A percentile compares a stretch with the other conserved stretches of the same genome.
These are phyloP conservation scores for Ascochyta rabiei DNA, from an alignment of 2,329 filamentous ascomycete species.

Conservation along the genomic window DNA sequence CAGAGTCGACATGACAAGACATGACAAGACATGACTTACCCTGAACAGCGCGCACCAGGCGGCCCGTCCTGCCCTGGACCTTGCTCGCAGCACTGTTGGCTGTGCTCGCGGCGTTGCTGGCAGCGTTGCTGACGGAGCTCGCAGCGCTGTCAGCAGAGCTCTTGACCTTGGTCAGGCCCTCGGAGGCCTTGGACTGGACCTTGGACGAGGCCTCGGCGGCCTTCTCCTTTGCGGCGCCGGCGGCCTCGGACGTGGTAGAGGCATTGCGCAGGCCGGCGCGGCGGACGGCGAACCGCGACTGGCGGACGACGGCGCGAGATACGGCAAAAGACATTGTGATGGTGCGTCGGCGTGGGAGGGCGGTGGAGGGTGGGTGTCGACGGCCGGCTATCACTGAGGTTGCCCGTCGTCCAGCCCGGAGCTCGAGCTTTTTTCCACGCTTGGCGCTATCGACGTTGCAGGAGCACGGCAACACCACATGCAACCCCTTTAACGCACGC, in stretches of 20 bases:
- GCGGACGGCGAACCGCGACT: constrained; percentile 51
- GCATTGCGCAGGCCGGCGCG: constrained; percentile 55
- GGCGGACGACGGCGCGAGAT: constrained; percentile 55
- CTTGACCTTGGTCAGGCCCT: constrained; percentile 82
- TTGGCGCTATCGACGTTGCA: constrained; percentile 10
- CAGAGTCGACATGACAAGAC: no score
- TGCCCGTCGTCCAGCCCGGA: not conserved
- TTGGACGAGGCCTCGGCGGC: constrained; percentile 57
- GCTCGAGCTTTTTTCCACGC: constrained; percentile 15
- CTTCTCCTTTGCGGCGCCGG: constrained; percentile 55
- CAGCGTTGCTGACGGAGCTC: constrained; percentile 69
- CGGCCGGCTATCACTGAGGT: constrained; percentile 4
- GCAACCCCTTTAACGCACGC: no score
- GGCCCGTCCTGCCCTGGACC: constrained; percentile 83
- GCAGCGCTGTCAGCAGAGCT: constrained; percentile 81
- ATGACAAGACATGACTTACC: constrained; percentile 69
- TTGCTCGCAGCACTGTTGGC: constrained; percentile 81
- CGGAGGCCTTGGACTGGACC: constrained; percentile 75
- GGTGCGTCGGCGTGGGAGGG: constrained; percentile 17
- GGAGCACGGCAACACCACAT: not conserved
- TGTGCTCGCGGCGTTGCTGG: constrained; percentile 68
- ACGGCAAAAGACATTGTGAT: constrained; percentile 55
- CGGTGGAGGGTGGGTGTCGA: constrained; percentile 9
- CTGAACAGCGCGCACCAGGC: constrained; percentile 79
- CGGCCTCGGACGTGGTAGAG: constrained; percentile 56